Evolutionary conservation across 2,329 filamentous ascomycete species (phyloP).

Genomic region (Pestalotiopsis sp.): DNA sequence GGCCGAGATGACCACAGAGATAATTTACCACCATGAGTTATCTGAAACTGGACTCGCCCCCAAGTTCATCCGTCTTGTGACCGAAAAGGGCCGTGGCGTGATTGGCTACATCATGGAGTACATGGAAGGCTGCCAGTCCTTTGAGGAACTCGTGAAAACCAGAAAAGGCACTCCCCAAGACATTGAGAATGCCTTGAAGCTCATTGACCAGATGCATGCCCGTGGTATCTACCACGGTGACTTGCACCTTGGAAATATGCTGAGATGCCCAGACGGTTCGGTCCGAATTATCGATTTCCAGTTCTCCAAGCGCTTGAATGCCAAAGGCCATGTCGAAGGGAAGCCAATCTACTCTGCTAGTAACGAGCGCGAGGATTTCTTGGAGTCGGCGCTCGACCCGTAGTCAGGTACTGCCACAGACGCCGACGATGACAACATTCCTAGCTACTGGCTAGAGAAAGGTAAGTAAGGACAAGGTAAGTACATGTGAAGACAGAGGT

Average conservation of each 20-base stretch:
- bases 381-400: not conserved
- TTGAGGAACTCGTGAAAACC: not conserved
- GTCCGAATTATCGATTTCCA: not conserved
- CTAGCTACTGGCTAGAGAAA: too few species aligned
- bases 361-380: not conserved
- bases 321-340: not conserved
- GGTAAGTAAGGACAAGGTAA: too few species aligned
- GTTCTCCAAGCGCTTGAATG: not conserved
- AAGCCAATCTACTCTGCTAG: not conserved
- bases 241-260: not conserved
- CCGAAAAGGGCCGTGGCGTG: conserved; percentile 11
- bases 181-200: not conserved
- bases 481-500: too few species aligned
- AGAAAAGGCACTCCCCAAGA: not conserved
- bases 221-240: not conserved
- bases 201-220: not conserved
- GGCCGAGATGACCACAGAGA: conserved; percentile 1
- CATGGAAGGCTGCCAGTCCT: not conserved
- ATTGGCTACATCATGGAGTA: conserved; percentile 9
- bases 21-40: not conserved
- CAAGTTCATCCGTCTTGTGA: conserved; percentile 1
- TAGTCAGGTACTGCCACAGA: too few species aligned
- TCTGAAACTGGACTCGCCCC: not conserved
- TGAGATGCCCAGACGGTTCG: not conserved
- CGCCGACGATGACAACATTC: too few species aligned